Evolutionary conservation across 225 moss, liverwort and hornwort species (phyloP), one percentile per base, ranked within the genome.

Genomic region (Bryum argenteum): DNA sequence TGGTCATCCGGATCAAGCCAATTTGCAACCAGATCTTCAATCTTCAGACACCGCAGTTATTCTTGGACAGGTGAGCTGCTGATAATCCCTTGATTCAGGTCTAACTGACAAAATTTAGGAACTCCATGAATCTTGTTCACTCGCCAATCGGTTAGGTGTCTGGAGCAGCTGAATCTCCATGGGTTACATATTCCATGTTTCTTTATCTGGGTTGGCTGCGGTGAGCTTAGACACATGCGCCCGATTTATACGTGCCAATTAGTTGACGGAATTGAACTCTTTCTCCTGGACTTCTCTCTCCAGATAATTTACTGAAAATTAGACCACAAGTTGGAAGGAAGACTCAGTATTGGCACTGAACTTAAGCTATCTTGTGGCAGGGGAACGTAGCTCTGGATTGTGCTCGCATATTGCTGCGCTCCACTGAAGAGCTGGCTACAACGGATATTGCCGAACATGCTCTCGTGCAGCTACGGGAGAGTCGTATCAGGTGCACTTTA

Each of bases 311-410:
- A 23, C 9, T 0, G 66, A 66, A 66, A 19, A 62, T 43, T 43
- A 44, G 37, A 44, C 43, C 26, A 2, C 43, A 37, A 16, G 15
- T 42, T 54, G 14, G 40, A 59, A 52, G 54, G 40, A 59, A 52
- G 54, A 60, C n/a, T 52, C 22, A 48, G 55, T 67, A 6, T 42
- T 57, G 51, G 38, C 67, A 63, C 52, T 69, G 45, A 56, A n/a
- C 22, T 1, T 50, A 71, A 48, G 33, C 54, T 22, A 61, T 66
- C 41, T 61, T 66, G 76, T 62, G 65, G 51, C 85, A 98, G 92
- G 94, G 98, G 61, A 98, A 98, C 65, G 98, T 98, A 40, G 98
- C 98, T 71, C 55, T 94, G 69, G 94, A 98, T 81, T 91, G 85
- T 65, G 98, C 98, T 69, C 91, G 98, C 50, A 87, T 98, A 66